Evolutionary conservation across 2,329 filamentous ascomycete genomes (phyloP).

Genomic region (Lasiodiplodia gonubiensis): DNA sequence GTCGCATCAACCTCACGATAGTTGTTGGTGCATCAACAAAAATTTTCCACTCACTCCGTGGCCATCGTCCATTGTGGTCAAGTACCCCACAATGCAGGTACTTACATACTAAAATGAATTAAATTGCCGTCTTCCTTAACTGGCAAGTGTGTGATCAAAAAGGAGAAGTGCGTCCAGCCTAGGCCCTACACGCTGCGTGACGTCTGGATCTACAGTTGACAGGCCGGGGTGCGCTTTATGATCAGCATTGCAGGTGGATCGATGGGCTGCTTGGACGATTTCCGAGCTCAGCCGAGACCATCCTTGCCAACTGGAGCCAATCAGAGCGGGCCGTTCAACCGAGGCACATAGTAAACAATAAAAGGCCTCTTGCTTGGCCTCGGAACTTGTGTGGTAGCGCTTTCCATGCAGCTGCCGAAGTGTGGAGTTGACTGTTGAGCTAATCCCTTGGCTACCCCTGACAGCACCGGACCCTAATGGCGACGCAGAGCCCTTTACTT

Average conservation of each 20-base stretch:
- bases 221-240: neutral
- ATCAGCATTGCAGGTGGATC: neutral
- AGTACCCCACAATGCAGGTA: too few relatives aligned
- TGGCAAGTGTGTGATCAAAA: neutral
- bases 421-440: neutral
- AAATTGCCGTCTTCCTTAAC: too few relatives aligned
- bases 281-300: neutral
- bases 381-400: neutral
- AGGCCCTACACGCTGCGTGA: neutral
- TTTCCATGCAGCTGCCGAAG: neutral
- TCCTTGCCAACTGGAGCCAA: neutral
- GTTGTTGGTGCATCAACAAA: too few relatives aligned
- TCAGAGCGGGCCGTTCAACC: neutral
- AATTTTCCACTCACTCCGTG: neutral
- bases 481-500: too few relatives aligned
- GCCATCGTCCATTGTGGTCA: too few relatives aligned
- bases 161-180: neutral
- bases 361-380: neutral
- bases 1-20: neutral
- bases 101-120: neutral
- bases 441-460: neutral
- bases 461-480: neutral
- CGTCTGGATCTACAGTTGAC: neutral
- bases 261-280: neutral
- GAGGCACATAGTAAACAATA: neutral